These are phyloP conservation scores for Aspergillus sojae DNA, from an alignment of 2,329 filamentous ascomycete species.

Conservation along the genomic window DNA sequence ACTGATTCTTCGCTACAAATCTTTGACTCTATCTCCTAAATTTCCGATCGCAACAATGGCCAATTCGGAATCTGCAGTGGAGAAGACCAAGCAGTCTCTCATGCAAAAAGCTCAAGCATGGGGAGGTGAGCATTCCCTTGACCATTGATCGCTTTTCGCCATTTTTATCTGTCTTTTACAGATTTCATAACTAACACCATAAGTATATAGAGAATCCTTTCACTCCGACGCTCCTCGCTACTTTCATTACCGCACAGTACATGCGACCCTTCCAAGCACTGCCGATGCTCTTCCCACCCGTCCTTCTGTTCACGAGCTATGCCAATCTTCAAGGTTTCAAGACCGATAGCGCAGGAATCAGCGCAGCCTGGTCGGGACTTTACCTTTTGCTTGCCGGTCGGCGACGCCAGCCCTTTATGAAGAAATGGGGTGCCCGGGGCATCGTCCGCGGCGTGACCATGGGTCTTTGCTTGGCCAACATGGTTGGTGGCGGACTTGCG, in stretches of 20 bases:
- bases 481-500: slow-evolving; percentile 49
- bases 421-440: slow-evolving; percentile 49
- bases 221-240: slow-evolving; percentile 66
- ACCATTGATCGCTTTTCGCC: slow-evolving; percentile 7
- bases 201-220: slow-evolving; percentile 60
- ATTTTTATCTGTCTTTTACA: background rate
- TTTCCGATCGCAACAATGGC: slow-evolving; percentile 26
- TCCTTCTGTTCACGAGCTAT: slow-evolving; percentile 68
- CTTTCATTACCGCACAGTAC: slow-evolving; percentile 67
- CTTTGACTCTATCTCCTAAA: background rate
- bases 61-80: slow-evolving; percentile 28
- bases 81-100: slow-evolving; percentile 42
- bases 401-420: slow-evolving; percentile 52
- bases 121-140: slow-evolving; percentile 40
- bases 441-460: slow-evolving; percentile 50
- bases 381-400: slow-evolving; percentile 66
- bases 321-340: slow-evolving; percentile 65
- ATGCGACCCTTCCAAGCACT: slow-evolving; percentile 66
- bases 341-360: slow-evolving; percentile 65
- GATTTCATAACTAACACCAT: background rate
- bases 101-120: slow-evolving; percentile 43
- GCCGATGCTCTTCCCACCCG: slow-evolving; percentile 68
- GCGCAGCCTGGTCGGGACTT: slow-evolving; percentile 65
- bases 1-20: background rate
- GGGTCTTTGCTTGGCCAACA: slow-evolving; percentile 49